Base-by-base conservation (phyloP, 2,329 filamentous ascomycete species). In the Gremmenia infestans region DNA sequence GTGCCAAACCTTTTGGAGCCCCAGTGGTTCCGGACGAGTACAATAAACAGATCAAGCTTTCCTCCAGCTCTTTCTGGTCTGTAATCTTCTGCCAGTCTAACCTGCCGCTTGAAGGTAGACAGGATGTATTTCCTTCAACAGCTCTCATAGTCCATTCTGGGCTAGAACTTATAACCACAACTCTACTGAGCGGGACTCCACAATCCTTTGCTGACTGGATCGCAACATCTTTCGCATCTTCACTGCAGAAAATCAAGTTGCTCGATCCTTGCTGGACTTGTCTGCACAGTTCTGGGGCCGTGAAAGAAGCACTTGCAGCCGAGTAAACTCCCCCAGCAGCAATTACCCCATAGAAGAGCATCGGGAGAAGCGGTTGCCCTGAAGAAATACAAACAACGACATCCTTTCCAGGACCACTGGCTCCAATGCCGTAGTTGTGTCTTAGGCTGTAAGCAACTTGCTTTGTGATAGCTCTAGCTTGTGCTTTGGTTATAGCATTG, bases 21-120 rank as follows among this genome's bases (percentile, higher is more conserved):
- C 90, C 90, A 0, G 91, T 95, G 0, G 90, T 95, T 4, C 90
- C 86, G 23, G 81, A 86, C 60, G 83, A 88, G 72, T 93, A 94
- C 69, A 94, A 92, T 57, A 94, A 78, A 83, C 86, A 60, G 87
- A 82, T 0, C 83, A 81, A 62, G 57, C 73, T 76, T 6, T 75
- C 64, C 15, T 76, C 73, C 50, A 87, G 70, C 42, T 72, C 70
- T 1, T 69, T 52, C 0, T 68, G 68, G 63, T 85, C 76, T 0
- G 79, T 81, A 43, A 86, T 76, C 23, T 70, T 73, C 37, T 71
- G 64, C 84, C 84, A 87, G 11, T 74, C 67, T 2, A 83, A 68
- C 39, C 71, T 68, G 4, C 72, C 60, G 0, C 70, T 64, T 3
- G 72, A 71, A 1, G 76, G 63, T 7, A 57, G 45, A 9, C 70